Percentiles rank a stretch among this genome's conserved stretches.
Conservation (phyloP, 1,284 basidiomycete species). For the Ganoderma lucidum region DNA sequence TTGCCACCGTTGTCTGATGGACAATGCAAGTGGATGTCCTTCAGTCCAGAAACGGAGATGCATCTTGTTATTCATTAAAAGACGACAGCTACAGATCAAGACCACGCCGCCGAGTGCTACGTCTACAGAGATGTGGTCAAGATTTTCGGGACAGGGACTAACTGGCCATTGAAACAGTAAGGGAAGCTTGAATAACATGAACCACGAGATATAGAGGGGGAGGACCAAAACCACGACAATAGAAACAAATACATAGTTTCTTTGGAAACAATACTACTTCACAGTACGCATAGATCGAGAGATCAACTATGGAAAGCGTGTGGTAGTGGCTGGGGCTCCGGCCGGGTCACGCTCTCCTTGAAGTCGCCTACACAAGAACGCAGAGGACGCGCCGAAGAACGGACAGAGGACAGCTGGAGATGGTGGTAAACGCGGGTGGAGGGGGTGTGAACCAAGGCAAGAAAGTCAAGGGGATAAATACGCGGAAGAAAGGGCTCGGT, state of each 20-base stretch:
- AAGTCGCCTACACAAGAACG: background rate
- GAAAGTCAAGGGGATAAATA: slow-evolving; percentile 34
- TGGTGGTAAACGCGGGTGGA: slow-evolving; percentile 7
- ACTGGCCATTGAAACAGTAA: slow-evolving; percentile 31
- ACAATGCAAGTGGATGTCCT: background rate
- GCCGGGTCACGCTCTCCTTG: background rate
- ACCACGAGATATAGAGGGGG: slow-evolving; percentile 13
- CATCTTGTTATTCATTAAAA: slow-evolving; percentile 19
- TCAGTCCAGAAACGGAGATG: no score
- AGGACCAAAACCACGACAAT: background rate
- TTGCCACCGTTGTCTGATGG: background rate
- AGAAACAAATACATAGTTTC: slow-evolving; percentile 25
- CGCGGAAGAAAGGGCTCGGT: slow-evolving; percentile 18
- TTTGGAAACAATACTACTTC: slow-evolving; percentile 21
- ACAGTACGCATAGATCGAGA: slow-evolving; percentile 26
- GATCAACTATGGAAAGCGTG: slow-evolving; percentile 1
- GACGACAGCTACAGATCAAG: slow-evolving; percentile 12
- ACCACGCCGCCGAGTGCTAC: slow-evolving; percentile 22
- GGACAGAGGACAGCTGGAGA: background rate
- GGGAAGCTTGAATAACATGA: background rate
- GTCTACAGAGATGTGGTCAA: slow-evolving; percentile 5
- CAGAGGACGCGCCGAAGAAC: background rate
- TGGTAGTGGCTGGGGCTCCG: background rate
- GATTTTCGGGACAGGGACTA: background rate
- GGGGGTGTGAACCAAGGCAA: slow-evolving; percentile 21